Evolutionary conservation across 2,329 filamentous ascomycete genomes (phyloP).

Genomic region (Ramichloridium luteum): DNA sequence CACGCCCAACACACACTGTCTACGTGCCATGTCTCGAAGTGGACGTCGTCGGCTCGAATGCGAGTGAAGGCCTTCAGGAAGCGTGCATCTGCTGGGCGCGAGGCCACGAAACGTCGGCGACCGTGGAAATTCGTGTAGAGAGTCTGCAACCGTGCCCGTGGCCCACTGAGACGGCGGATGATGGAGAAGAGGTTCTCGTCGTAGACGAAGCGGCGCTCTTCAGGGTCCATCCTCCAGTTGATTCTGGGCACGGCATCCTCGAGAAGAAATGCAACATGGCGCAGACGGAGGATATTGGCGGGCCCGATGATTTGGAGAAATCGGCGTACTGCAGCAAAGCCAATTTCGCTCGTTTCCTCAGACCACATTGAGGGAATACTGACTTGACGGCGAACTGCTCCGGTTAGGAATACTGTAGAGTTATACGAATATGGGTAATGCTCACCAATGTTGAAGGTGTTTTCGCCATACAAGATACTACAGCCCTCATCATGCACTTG

Average conservation of each 20-base stretch:
- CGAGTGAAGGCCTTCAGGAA: too few relatives aligned
- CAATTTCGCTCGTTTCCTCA: conserved; percentile 27
- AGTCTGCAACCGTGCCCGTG: conserved; percentile 31
- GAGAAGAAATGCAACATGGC: conserved; percentile 33
- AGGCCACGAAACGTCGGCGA: conserved; percentile 23
- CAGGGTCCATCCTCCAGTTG: conserved; percentile 29
- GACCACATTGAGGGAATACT: too few relatives aligned
- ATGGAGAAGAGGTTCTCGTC: conserved; percentile 36
- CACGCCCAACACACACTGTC: too few relatives aligned
- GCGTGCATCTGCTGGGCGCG: too few relatives aligned
- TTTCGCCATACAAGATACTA: conserved; percentile 39
- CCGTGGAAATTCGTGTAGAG: conserved; percentile 33
- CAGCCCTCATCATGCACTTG: conserved; percentile 33
- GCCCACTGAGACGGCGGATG: conserved; percentile 31
- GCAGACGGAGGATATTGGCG: conserved; percentile 34
- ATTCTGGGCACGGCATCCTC: conserved; percentile 34
- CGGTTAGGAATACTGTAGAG: too few relatives aligned
- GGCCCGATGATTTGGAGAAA: conserved; percentile 36
- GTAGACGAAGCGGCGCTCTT: conserved; percentile 37
- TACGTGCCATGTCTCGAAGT: too few relatives aligned
- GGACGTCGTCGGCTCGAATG: too few relatives aligned
- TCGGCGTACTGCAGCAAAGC: conserved; percentile 27
- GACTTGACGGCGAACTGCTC: too few relatives aligned
- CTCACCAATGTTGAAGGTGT: conserved; percentile 32
- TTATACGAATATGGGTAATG: too few relatives aligned